phyloP scores from a whole-genome alignment of 2,329 filamentous ascomycete species.

The Fonsecaea nubica region DNA sequence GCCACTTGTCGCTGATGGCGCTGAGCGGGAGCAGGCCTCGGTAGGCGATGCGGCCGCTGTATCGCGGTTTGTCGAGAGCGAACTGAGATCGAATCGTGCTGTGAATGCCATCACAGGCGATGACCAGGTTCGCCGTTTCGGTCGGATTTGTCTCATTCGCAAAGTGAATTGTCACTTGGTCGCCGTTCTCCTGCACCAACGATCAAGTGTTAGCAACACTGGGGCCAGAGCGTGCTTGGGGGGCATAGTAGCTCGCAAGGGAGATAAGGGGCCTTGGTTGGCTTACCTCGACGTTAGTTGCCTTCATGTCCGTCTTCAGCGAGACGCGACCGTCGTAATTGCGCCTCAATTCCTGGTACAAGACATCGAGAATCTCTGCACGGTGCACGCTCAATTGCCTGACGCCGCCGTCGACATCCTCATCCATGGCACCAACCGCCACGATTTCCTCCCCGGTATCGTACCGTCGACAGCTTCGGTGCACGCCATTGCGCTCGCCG shows the following conservation, averaged over 20 bases:
- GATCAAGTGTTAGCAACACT: not conserved
- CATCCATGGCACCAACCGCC: conserved; percentile 40
- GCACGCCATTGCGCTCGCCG: conserved; percentile 43
- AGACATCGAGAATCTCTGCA: conserved; percentile 47
- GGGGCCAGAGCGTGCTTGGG: not conserved
- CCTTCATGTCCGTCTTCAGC: conserved; percentile 18
- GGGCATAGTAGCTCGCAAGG: not conserved
- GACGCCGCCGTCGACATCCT: conserved; percentile 28
- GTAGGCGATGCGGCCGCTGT: conserved; percentile 30
- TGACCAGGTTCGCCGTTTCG: conserved; percentile 36
- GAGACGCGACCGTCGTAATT: not conserved
- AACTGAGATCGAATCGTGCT: conserved; percentile 20
- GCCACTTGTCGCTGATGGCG: conserved; percentile 35
- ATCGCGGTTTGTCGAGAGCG: conserved; percentile 19
- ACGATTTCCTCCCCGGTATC: conserved; percentile 46
- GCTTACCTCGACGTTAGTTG: conserved; percentile 13
- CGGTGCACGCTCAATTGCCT: conserved; percentile 34
- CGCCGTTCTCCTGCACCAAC: conserved; percentile 15
- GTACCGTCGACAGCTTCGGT: conserved; percentile 47
- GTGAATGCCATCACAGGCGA: conserved; percentile 41
- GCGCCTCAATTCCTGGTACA: conserved; percentile 10
- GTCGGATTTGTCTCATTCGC: conserved; percentile 36
- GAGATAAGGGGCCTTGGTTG: not conserved
- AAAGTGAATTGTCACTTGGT: conserved; percentile 35
- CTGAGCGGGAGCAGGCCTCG: conserved; percentile 23